phyloP scores from a whole-genome alignment of 176 grass and related monocot species.

The Chloris gayana region DNA sequence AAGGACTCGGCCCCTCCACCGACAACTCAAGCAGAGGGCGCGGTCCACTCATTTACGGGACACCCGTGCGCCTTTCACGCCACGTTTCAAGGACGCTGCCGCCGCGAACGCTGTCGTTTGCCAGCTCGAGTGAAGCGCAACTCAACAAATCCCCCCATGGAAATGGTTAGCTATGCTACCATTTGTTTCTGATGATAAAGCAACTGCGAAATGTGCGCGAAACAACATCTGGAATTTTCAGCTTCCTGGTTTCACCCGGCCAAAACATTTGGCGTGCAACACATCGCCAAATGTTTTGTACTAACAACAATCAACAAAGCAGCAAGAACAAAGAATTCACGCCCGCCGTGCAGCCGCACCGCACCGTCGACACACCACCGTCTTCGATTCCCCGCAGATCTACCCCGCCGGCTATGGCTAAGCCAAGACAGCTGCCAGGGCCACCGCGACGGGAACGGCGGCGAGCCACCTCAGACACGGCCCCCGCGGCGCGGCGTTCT shows the following conservation, averaged over 20 bases:
- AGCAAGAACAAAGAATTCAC: conserved; percentile 14
- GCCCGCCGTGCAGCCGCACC: not conserved
- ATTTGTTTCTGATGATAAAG: not conserved
- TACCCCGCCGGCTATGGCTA: conserved; percentile 26
- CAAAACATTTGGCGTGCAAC: not conserved
- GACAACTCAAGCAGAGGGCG: not conserved
- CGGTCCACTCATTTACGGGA: not conserved
- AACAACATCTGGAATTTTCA: not conserved
- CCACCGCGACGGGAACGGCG: not conserved
- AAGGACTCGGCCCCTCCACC: not conserved
- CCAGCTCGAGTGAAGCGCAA: not conserved
- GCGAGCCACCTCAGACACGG: conserved; percentile 33
- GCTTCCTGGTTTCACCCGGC: not conserved
- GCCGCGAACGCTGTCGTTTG: not conserved
- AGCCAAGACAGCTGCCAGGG: conserved; percentile 21
- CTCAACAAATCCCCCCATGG: conserved; percentile 10
- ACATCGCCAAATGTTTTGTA: conserved; percentile 2
- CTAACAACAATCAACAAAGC: conserved; percentile 27
- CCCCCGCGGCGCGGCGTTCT: conserved; percentile 30
- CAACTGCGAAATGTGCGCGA: not conserved
- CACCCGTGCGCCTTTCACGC: not conserved
- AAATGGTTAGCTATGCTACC: not conserved
- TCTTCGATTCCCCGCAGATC: conserved; percentile 1
- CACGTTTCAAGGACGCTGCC: not conserved
- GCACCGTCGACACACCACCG: conserved; percentile 31